Conservation (phyloP, 176 grass and related monocot genomes). For the Tillandsia fasciculata region DNA sequence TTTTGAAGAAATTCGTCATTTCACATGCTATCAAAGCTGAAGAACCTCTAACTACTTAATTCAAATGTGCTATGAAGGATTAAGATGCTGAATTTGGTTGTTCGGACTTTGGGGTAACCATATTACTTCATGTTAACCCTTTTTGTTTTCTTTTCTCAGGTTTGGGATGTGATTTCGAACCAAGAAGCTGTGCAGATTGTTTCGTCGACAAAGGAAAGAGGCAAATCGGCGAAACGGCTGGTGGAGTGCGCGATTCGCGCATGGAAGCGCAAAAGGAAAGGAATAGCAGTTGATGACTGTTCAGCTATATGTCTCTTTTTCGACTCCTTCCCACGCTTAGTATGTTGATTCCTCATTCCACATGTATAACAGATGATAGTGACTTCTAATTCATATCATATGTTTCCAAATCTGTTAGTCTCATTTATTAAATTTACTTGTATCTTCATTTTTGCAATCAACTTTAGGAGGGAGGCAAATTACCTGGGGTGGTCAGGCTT, state of each 20-base stretch:
- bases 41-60: too few species aligned
- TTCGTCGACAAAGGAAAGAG: slow-evolving; percentile 32
- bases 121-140: neutral
- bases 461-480: too few species aligned
- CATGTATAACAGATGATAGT: neutral
- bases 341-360: neutral
- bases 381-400: neutral
- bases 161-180: slow-evolving; percentile 94
- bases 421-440: neutral
- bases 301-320: slow-evolving; percentile 92
- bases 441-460: too few species aligned
- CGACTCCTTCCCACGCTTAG: slow-evolving; percentile 27
- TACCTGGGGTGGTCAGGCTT: too few species aligned
- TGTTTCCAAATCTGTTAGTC: neutral
- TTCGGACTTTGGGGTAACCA: neutral
- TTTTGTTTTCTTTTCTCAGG: slow-evolving; percentile 20
- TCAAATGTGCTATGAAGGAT: too few species aligned
- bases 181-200: slow-evolving; percentile 89
- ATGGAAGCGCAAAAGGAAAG: slow-evolving; percentile 54
- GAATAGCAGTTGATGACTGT: slow-evolving; percentile 85
- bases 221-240: slow-evolving; percentile 59
- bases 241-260: slow-evolving; percentile 58
- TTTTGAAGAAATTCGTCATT: too few species aligned
- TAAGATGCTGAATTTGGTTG: too few species aligned
- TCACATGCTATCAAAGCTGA: too few species aligned